These are phyloP conservation scores for Aquilaria yunnanensis DNA, from an alignment of 345 rosid genomes.

Conservation along the genomic window DNA sequence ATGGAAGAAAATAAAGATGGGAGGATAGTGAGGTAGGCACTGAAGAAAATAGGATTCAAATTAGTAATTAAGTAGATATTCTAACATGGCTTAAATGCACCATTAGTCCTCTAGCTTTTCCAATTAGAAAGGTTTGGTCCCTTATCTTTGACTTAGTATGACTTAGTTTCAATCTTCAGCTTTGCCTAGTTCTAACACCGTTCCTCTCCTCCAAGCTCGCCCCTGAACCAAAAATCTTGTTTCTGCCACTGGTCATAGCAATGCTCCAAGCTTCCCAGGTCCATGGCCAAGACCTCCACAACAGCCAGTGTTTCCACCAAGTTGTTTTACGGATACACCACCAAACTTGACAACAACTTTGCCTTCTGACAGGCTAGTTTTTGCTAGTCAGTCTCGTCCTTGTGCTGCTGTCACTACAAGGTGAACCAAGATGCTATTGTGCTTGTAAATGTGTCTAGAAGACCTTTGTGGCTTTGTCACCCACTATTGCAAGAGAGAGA, in stretches of 20 bases:
- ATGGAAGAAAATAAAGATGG: too few species aligned
- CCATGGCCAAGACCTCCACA: conserved; percentile 59
- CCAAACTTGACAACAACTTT: conserved; percentile 87
- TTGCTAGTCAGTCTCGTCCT: conserved; percentile 96
- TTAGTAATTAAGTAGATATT: too few species aligned
- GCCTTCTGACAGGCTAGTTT: conserved; percentile 74
- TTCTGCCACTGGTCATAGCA: conserved; percentile 5
- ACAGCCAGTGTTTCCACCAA: conserved; percentile 73
- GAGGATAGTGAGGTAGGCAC: too few species aligned
- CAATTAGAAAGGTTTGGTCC: too few species aligned
- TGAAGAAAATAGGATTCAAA: too few species aligned
- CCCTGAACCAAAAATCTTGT: too few species aligned
- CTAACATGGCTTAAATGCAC: too few species aligned
- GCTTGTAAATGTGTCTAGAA: conserved; percentile 42
- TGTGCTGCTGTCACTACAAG: conserved; percentile 31
- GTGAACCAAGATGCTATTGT: conserved; percentile 52
- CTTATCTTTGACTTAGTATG: too few species aligned
- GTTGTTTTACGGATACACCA: conserved; percentile 83
- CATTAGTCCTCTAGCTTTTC: too few species aligned
- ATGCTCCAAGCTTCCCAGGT: conserved; percentile 78
- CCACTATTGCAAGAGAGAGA: conserved; percentile 75
- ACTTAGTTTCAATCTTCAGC: too few species aligned
- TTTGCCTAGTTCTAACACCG: too few species aligned
- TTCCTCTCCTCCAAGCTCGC: too few species aligned
- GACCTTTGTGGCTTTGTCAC: conserved; percentile 54